Evolutionary conservation across 2,329 filamentous ascomycete genomes (phyloP).

Genomic region (Fusarium scirpi): DNA sequence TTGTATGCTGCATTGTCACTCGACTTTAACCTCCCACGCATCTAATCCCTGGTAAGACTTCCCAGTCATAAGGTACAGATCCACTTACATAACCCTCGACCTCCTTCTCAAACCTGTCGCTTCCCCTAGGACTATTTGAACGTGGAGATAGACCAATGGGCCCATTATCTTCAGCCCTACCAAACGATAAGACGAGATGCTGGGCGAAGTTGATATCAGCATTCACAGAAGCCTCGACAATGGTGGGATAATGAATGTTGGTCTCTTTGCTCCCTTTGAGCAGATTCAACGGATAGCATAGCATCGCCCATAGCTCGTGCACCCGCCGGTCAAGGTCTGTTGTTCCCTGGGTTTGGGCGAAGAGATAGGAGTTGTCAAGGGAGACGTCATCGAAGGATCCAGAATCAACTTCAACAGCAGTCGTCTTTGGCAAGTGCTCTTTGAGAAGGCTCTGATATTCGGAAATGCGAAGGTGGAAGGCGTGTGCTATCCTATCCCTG

Average conservation of each 20-base stretch:
- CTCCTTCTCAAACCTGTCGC: no score
- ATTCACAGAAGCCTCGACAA: not conserved
- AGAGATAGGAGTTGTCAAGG: fast-evolving
- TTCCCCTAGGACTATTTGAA: fast-evolving
- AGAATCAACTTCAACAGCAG: fast-evolving
- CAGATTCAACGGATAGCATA: not conserved
- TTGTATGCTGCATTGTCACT: no score
- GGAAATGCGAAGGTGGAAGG: not conserved
- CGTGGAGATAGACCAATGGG: not conserved
- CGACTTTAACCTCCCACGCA: not conserved
- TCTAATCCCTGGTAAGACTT: not conserved
- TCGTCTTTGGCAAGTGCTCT: fast-evolving
- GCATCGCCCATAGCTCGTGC: not conserved
- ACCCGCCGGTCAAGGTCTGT: not conserved
- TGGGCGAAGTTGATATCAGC: not conserved
- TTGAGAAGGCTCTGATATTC: not conserved
- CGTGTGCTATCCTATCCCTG: not conserved
- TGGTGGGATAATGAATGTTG: not conserved
- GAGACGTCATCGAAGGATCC: fast-evolving
- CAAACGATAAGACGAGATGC: not conserved
- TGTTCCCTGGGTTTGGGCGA: fast-evolving
- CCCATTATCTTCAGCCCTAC: not conserved
- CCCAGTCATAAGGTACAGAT: not conserved
- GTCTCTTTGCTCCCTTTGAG: fast-evolving
- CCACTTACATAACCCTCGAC: not conserved